phyloP scores from a whole-genome alignment of 2,329 filamentous ascomycete genomes.

The Dothiorella sarmentorum region DNA sequence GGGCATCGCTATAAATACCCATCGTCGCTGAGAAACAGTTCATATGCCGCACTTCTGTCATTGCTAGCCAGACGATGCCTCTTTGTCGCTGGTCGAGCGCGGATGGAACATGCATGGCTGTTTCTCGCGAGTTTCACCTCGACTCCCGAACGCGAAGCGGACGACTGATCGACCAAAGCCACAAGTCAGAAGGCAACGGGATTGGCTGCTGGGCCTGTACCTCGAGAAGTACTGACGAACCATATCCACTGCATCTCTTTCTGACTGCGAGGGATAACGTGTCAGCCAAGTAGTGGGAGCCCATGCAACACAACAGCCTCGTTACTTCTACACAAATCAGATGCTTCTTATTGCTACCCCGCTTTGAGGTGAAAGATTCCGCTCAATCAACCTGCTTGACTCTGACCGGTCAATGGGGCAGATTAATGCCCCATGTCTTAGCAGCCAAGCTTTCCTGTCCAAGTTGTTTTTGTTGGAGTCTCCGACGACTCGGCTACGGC shows the following conservation, averaged over 20 bases:
- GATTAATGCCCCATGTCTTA: not conserved
- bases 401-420: not conserved
- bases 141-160: not conserved
- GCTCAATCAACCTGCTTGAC: not conserved
- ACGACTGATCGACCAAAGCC: not conserved
- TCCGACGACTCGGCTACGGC: too few relatives aligned
- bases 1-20: not conserved
- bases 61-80: not conserved
- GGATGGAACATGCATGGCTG: not conserved
- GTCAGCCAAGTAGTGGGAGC: conserved; percentile 3
- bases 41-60: not conserved
- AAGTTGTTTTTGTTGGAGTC: too few relatives aligned
- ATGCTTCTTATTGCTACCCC: not conserved
- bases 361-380: not conserved
- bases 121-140: not conserved
- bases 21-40: not conserved
- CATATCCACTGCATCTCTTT: not conserved
- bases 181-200: not conserved
- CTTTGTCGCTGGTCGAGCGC: not conserved
- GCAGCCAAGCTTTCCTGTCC: too few relatives aligned
- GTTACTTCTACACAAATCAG: not conserved
- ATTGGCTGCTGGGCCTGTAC: not conserved
- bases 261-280: not conserved
- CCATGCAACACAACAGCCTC: not conserved
- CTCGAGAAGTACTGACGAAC: not conserved